Evolutionary conservation across 1,284 basidiomycete genomes (phyloP).

Genomic region (Mycosarcoma mackinlayi): DNA sequence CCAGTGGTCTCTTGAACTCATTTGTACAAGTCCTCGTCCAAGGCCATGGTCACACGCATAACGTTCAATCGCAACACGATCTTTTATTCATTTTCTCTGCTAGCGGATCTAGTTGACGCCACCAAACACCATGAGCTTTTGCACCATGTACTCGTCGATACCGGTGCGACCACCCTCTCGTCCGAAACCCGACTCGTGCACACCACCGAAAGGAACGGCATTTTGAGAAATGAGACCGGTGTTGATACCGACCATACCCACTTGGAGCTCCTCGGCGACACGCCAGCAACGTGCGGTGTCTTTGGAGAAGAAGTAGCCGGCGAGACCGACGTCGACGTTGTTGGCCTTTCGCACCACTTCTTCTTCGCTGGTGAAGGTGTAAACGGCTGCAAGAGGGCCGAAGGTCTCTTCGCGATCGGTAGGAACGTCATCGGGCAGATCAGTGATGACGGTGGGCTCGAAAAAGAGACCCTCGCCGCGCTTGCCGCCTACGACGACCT

Average conservation of each 20-base stretch:
- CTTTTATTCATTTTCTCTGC: background rate
- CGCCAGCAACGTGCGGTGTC: constrained; percentile 92
- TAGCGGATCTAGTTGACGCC: constrained; percentile 33
- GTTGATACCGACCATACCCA: constrained; percentile 88
- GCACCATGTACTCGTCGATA: constrained; percentile 76
- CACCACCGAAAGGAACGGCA: constrained; percentile 80
- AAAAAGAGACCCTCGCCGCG: constrained; percentile 77
- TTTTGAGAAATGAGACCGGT: constrained; percentile 63
- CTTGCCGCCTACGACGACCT: constrained; percentile 87
- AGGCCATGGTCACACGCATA: too few relatives aligned
- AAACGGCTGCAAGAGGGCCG: constrained; percentile 70
- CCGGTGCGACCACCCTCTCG: constrained; percentile 76
- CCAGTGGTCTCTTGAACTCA: too few relatives aligned
- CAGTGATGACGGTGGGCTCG: constrained; percentile 86
- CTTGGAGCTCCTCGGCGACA: constrained; percentile 95
- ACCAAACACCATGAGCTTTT: constrained; percentile 65
- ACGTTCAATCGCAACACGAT: background rate
- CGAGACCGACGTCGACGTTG: constrained; percentile 83
- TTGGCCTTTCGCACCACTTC: constrained; percentile 90
- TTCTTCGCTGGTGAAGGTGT: constrained; percentile 90
- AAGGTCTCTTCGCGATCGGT: constrained; percentile 67
- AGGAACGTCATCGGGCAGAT: constrained; percentile 78
- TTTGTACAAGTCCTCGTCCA: too few relatives aligned
- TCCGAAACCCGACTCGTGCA: constrained; percentile 81
- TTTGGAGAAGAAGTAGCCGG: constrained; percentile 71